Evolutionary conservation across 208 protist genomes (phyloP), one percentile per base, ranked within the genome.

Genomic region (Trypanosoma congolense): DNA sequence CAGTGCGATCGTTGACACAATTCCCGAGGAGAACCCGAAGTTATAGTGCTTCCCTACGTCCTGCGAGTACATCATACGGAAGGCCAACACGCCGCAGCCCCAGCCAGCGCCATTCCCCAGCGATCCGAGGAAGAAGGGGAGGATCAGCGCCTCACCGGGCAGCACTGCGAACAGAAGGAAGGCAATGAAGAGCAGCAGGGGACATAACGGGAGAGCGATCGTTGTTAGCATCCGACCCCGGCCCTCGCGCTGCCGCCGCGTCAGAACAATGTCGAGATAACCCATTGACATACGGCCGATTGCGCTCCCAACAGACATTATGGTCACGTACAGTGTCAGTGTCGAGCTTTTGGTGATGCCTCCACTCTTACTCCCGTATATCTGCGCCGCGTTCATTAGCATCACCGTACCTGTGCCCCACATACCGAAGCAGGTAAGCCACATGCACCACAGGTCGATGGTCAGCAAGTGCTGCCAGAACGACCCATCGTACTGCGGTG

Each of bases 31-130:
- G 61, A 49, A 46, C 10, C 42, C 42, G 21, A 87, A 82, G 61
- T 68, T 80, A 59, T 87, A 87, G 63, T 82, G 71, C 70, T 87
- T 87, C 40, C 79, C 80, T 21, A 78, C 70, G 41, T 87, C 74
- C 57, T 75, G 73, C 28, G 75, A 70, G 47, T 76, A 87, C 1
- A 87, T 1, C 8, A 65, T 65, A 22, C 68, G 75, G 28, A 77
- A 49, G 12, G 58, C 65, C 38, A 87, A 57, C 5, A 65, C 69
- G 12, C 62, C 76, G 56, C 57, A 67, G 9, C 67, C 75, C 73
- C 69, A 83, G 52, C 65, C 72, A 67, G 75, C 74, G 18, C 80
- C 75, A 45, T 80, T 75, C 43, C 69, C 72, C 21, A 81, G 70
- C 43, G 69, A 49, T 33, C 60, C 68, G 12, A 84, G 44, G 4